Percentiles rank a stretch among this genome's conserved stretches.
Conservation (phyloP, 352 stramenopile species). For the Peronospora destructor region DNA sequence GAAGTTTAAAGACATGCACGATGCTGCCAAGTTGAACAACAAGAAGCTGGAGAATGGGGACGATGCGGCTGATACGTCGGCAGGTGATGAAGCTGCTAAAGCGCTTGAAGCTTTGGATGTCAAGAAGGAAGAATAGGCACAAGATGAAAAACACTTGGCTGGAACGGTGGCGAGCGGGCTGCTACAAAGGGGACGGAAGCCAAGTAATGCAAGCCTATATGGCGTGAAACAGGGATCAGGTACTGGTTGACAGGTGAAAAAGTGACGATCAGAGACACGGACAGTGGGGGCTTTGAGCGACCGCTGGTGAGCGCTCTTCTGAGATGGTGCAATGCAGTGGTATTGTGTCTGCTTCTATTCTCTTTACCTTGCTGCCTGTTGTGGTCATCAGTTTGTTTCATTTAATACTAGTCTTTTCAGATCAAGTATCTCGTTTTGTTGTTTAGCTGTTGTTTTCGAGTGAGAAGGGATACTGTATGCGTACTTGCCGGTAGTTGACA, state of each 20-base stretch:
- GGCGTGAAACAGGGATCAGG: not conserved
- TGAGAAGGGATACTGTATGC: not conserved
- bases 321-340: not conserved
- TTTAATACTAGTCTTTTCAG: constrained; percentile 14
- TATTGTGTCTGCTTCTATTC: not conserved
- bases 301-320: not conserved
- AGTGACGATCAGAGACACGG: constrained; percentile 1
- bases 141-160: constrained; percentile 1
- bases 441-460: constrained; percentile 13
- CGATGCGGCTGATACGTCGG: constrained; percentile 86
- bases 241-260: not conserved
- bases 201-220: not conserved
- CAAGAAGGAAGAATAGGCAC: constrained; percentile 82
- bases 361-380: not conserved
- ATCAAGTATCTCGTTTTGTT: constrained; percentile 20
- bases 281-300: not conserved
- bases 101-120: constrained; percentile 87
- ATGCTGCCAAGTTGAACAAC: constrained; percentile 91
- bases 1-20: constrained; percentile 96
- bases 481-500: constrained; percentile 5
- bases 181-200: not conserved
- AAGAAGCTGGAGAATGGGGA: constrained; percentile 89
- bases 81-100: constrained; percentile 90
- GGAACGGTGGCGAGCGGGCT: not conserved
- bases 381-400: constrained; percentile 16